A percentile compares a stretch with the other conserved stretches of the same genome.
Conservation (phyloP, 1,284 basidiomycete species). For the Apiotrichum veenhuisii region DNA sequence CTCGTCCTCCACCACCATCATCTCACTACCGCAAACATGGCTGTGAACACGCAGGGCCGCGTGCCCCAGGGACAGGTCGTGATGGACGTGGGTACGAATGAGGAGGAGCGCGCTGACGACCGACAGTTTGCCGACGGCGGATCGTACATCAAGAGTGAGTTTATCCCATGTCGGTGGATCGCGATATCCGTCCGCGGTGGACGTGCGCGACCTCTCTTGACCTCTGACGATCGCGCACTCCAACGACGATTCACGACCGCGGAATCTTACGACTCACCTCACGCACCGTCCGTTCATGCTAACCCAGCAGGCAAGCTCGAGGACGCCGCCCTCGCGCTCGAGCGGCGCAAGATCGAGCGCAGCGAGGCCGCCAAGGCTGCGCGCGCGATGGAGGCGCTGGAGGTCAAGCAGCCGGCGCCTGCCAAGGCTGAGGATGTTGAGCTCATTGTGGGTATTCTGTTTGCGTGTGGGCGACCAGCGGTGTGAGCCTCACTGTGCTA, state of each 20-base stretch:
- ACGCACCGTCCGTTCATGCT: neutral
- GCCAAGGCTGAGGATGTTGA: slow-evolving; percentile 38
- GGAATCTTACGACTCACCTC: neutral
- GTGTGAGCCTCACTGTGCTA: too few species aligned
- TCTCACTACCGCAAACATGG: slow-evolving; percentile 6
- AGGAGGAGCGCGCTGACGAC: neutral
- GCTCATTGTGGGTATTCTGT: slow-evolving; percentile 31
- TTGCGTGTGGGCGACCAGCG: too few species aligned
- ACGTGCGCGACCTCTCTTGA: too few species aligned
- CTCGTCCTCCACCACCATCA: neutral
- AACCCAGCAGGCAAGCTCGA: slow-evolving; percentile 38
- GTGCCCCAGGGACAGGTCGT: slow-evolving; percentile 44
- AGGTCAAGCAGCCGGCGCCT: slow-evolving; percentile 21
- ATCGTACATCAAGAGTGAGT: slow-evolving; percentile 42
- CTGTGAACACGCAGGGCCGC: slow-evolving; percentile 31
- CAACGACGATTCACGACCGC: too few species aligned
- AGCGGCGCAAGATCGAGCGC: slow-evolving; percentile 33
- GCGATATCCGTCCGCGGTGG: too few species aligned
- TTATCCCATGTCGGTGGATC: neutral
- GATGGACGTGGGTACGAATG: slow-evolving; percentile 35
- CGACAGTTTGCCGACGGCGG: slow-evolving; percentile 44
- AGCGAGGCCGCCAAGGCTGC: slow-evolving; percentile 42
- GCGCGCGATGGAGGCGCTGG: slow-evolving; percentile 39
- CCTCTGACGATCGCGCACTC: too few species aligned
- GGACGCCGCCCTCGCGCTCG: slow-evolving; percentile 37